phyloP scores from a whole-genome alignment of 202 grass and related monocot species.

The Digitaria exilis region DNA sequence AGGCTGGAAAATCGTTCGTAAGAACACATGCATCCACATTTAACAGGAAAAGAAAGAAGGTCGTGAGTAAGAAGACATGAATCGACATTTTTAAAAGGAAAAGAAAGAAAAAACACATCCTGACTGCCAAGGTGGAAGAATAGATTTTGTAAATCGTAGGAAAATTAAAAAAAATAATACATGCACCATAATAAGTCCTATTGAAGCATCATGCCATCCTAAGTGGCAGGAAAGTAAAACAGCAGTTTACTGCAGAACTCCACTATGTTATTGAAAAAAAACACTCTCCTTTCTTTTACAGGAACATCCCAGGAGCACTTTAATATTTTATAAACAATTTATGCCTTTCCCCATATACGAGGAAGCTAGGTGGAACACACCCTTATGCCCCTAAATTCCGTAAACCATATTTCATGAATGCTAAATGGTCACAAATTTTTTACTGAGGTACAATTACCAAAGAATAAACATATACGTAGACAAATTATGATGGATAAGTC shows the following conservation, averaged over 20 bases:
- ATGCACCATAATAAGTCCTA: neutral
- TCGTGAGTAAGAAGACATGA: too few relatives aligned
- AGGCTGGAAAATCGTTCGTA: neutral
- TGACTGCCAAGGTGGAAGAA: neutral
- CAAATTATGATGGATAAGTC: too few relatives aligned
- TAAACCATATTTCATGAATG: neutral
- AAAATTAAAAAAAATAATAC: neutral
- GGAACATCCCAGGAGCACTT: neutral
- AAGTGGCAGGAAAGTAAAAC: neutral
- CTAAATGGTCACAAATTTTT: neutral
- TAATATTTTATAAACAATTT: neutral
- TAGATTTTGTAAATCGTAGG: neutral
- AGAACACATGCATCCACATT: neutral
- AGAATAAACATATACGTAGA: neutral
- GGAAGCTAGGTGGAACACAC: neutral
- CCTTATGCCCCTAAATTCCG: neutral
- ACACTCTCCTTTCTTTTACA: neutral
- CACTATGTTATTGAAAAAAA: neutral
- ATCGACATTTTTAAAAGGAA: too few relatives aligned
- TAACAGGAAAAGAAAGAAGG: neutral
- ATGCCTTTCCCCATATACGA: neutral
- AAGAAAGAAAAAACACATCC: neutral
- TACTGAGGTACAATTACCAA: neutral
- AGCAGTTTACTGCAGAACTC: neutral
- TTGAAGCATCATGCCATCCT: neutral